Evolutionary conservation across 2,329 filamentous ascomycete genomes (phyloP).

Genomic region (Metarhizium album): DNA sequence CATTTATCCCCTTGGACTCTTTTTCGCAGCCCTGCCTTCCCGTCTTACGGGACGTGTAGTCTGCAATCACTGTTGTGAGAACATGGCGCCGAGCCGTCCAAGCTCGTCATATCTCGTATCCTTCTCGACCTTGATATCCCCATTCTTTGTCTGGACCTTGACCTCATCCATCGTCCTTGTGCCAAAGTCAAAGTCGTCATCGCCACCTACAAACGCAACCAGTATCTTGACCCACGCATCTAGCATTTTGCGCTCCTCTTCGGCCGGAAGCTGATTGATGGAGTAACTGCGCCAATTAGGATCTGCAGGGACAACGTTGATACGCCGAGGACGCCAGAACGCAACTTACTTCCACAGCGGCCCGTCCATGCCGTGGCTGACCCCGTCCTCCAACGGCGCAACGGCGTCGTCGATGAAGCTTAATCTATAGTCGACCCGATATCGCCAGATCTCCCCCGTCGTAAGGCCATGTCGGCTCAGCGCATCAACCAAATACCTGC

Average conservation of each 20-base stretch:
- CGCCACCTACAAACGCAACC: slow-evolving; percentile 25
- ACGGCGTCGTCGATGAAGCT: slow-evolving; percentile 30
- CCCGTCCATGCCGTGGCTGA: slow-evolving; percentile 30
- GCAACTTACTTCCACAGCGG: slow-evolving; percentile 30
- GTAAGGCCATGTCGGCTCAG: slow-evolving; percentile 21
- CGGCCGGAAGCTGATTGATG: slow-evolving; percentile 26
- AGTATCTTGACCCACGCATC: slow-evolving; percentile 26
- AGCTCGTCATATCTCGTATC: slow-evolving; percentile 26
- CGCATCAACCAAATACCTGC: slow-evolving; percentile 21
- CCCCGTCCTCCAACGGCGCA: slow-evolving; percentile 23
- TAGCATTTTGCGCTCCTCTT: slow-evolving; percentile 23
- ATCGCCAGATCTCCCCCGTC: slow-evolving; percentile 27
- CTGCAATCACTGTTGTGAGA: slow-evolving; percentile 4
- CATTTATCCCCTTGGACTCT: too few species aligned
- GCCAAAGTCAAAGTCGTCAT: slow-evolving; percentile 20
- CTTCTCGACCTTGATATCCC: slow-evolving; percentile 21
- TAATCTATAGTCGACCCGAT: slow-evolving; percentile 29
- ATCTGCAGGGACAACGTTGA: not conserved
- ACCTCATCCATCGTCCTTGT: slow-evolving; percentile 23
- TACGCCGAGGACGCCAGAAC: not conserved
- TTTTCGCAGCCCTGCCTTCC: too few species aligned
- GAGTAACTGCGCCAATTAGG: slow-evolving; percentile 18
- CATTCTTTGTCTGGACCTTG: slow-evolving; percentile 22
- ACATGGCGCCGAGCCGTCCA: slow-evolving; percentile 16
- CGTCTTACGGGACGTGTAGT: too few species aligned